Percentiles rank a stretch among this genome's conserved stretches.
phyloP scores from a whole-genome alignment of 495 filamentous ascomycete species.

The Stereocaulon alpinum region DNA sequence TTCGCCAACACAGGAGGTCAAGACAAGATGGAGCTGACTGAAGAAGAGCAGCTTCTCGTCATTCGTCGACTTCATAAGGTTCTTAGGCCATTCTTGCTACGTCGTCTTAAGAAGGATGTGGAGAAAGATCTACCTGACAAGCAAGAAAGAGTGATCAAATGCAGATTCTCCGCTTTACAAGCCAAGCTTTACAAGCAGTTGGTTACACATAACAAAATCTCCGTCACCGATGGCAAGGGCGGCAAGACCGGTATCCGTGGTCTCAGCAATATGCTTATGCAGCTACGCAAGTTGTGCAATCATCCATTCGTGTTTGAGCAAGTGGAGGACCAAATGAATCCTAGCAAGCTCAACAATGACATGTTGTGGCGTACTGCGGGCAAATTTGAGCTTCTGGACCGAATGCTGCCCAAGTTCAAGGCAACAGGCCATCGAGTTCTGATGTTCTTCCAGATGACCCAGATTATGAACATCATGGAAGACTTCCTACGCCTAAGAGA shows the following conservation, averaged over 20 bases:
- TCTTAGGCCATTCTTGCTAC: constrained; percentile 88
- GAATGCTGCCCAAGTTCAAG: constrained; percentile 86
- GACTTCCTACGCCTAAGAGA: constrained; percentile 83
- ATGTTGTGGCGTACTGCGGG: constrained; percentile 90
- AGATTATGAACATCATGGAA: constrained; percentile 99
- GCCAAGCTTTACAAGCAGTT: constrained; percentile 92
- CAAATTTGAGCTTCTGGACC: constrained; percentile 93
- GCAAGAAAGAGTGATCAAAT: constrained; percentile 97
- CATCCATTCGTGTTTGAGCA: constrained; percentile 98
- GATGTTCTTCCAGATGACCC: constrained; percentile 99
- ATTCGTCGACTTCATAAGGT: constrained; percentile 98
- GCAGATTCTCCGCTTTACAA: constrained; percentile 92
- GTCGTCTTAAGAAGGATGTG: constrained; percentile 98
- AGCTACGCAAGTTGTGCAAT: constrained; percentile 96
- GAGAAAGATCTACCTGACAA: constrained; percentile 98
- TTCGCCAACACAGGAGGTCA: constrained; percentile 97
- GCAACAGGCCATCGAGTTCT: constrained; percentile 81
- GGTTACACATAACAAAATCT: constrained; percentile 85
- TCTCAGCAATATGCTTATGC: constrained; percentile 99
- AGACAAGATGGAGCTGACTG: constrained; percentile 95
- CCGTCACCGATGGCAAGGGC: constrained; percentile 89
- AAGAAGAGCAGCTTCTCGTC: constrained; percentile 98
- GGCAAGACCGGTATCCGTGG: constrained; percentile 92
- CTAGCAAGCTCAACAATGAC: constrained; percentile 74
- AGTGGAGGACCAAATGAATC: constrained; percentile 97